phyloP scores from a whole-genome alignment of 805 yeast genomes.

The Teunomyces stri region DNA sequence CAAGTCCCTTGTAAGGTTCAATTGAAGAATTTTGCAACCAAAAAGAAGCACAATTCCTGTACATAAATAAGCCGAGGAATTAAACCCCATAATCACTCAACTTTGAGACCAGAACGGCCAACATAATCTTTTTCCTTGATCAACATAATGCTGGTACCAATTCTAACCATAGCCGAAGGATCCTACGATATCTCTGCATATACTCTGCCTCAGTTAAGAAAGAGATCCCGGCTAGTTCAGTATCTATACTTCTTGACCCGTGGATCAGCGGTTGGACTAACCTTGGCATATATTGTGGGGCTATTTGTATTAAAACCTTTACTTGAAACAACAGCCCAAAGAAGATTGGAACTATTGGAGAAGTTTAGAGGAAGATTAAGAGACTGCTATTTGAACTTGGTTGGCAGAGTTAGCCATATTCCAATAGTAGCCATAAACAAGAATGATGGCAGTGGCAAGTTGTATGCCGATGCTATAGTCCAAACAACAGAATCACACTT shows the following conservation, averaged over 20 bases:
- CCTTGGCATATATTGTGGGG: slow-evolving; percentile 31
- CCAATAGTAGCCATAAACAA: slow-evolving; percentile 39
- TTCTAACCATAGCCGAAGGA: slow-evolving; percentile 40
- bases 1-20: too few relatives aligned
- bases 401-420: slow-evolving; percentile 33
- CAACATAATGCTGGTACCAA: slow-evolving; percentile 24
- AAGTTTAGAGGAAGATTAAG: slow-evolving; percentile 30
- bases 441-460: slow-evolving; percentile 25
- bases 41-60: background rate
- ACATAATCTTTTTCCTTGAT: background rate
- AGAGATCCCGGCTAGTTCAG: slow-evolving; percentile 21
- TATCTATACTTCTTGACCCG: slow-evolving; percentile 32
- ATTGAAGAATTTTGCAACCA: background rate
- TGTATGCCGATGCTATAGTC: slow-evolving; percentile 35
- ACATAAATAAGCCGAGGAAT: background rate
- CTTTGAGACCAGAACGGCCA: background rate
- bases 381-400: slow-evolving; percentile 33
- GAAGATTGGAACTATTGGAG: slow-evolving; percentile 36
- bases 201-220: slow-evolving; percentile 10
- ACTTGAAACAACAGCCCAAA: slow-evolving; percentile 24
- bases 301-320: slow-evolving; percentile 34
- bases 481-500: slow-evolving; percentile 33
- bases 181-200: slow-evolving; percentile 35
- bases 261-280: slow-evolving; percentile 31
- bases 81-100: background rate